These are phyloP conservation scores for Purpureocillium lavendulum DNA, from an alignment of 2,329 filamentous ascomycete species.

Conservation along the genomic window DNA sequence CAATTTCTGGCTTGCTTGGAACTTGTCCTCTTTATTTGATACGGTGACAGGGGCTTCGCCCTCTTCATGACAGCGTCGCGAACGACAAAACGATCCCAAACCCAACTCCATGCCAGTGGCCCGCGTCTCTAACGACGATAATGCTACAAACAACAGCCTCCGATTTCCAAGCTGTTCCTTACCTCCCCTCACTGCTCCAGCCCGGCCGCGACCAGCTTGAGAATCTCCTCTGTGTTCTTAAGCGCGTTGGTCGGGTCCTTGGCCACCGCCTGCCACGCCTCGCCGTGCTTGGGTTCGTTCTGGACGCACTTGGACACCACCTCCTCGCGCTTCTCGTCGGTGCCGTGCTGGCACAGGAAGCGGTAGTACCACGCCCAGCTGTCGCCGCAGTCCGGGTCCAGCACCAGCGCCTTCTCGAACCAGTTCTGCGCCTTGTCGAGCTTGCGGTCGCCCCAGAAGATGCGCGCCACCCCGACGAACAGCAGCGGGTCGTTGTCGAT, in stretches of 20 bases:
- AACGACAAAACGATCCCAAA: too few species aligned
- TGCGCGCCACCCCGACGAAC: slow-evolving; percentile 85
- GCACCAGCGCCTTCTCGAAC: slow-evolving; percentile 92
- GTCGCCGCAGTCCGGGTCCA: slow-evolving; percentile 83
- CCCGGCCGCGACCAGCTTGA: slow-evolving; percentile 64
- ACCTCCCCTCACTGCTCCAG: slow-evolving; percentile 25
- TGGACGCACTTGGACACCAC: slow-evolving; percentile 72
- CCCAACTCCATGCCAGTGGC: too few species aligned
- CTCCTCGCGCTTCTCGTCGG: slow-evolving; percentile 83
- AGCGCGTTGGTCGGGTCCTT: slow-evolving; percentile 80
- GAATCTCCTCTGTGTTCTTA: slow-evolving; percentile 68
- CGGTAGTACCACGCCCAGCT: slow-evolving; percentile 98
- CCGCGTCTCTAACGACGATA: too few species aligned
- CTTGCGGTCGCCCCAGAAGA: slow-evolving; percentile 90
- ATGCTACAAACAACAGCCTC: too few species aligned
- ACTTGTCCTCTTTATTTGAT: too few species aligned
- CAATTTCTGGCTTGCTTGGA: too few species aligned
- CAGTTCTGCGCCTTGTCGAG: slow-evolving; percentile 92
- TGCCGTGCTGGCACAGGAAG: slow-evolving; percentile 87
- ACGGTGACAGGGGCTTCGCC: too few species aligned
- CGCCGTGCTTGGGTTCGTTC: slow-evolving; percentile 85
- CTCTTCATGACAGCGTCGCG: too few species aligned
- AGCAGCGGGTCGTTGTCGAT: slow-evolving; percentile 86
- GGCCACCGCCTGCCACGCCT: slow-evolving; percentile 78
- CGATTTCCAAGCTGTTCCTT: too few species aligned